Conservation (phyloP, 371 early-diverging fungal species). For the Circinella minor region DNA sequence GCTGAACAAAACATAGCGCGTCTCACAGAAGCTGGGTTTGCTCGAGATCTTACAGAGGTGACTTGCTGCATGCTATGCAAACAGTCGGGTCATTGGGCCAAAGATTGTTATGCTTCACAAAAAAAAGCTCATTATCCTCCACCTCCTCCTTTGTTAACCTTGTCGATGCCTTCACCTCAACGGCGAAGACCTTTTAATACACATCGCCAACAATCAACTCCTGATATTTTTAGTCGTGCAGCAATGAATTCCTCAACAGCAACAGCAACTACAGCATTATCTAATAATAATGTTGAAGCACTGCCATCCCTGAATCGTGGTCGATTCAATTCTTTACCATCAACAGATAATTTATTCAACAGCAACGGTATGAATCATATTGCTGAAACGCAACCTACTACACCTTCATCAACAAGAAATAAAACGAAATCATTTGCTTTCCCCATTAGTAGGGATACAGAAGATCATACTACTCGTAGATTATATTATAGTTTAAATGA, state of each 20-base stretch:
- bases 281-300: too few species aligned
- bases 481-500: constrained; percentile 24
- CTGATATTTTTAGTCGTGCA: background rate
- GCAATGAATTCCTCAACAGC: background rate
- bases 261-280: background rate
- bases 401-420: background rate
- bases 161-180: background rate
- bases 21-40: constrained; percentile 23
- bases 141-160: background rate
- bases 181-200: background rate
- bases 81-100: constrained; percentile 24
- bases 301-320: background rate
- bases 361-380: background rate
- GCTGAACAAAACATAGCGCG: constrained; percentile 17
- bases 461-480: constrained; percentile 2
- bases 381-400: background rate
- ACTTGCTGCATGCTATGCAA: constrained; percentile 18
- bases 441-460: background rate
- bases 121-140: background rate
- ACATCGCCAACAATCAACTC: background rate
- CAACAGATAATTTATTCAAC: background rate
- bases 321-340: background rate
- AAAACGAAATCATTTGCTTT: background rate
- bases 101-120: constrained; percentile 14
- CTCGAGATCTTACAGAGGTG: constrained; percentile 17